A percentile compares a stretch with the other conserved stretches of the same genome.
Evolutionary conservation across 495 filamentous ascomycete species (phyloP).

Genomic region (Podospora pseudoanserina): DNA sequence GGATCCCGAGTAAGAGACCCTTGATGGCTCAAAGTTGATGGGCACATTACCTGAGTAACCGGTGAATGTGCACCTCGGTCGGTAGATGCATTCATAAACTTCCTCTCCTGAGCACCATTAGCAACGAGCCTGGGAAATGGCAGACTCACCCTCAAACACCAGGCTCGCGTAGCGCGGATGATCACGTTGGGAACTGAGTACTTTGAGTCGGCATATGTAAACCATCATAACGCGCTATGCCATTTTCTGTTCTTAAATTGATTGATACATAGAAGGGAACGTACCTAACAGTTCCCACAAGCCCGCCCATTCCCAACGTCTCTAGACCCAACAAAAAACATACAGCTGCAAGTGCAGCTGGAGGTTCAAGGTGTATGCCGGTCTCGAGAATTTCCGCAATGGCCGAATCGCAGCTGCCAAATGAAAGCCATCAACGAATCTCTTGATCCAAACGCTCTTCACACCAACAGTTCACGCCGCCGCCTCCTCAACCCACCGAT

Average conservation of each 20-base stretch:
- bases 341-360: not conserved
- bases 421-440: not conserved
- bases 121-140: not conserved
- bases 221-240: slow-evolving; percentile 11
- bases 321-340: slow-evolving; percentile 1
- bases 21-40: not conserved
- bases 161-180: not conserved
- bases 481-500: slow-evolving; percentile 55
- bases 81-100: not conserved
- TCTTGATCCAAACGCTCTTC: not conserved
- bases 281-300: slow-evolving; percentile 14
- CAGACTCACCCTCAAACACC: not conserved
- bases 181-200: not conserved
- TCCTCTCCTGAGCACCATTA: not conserved
- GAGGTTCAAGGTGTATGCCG: not conserved
- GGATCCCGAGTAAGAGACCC: not conserved
- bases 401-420: not conserved
- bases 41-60: too few relatives aligned
- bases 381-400: not conserved
- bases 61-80: not conserved
- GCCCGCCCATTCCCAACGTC: not conserved
- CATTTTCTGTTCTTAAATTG: slow-evolving; percentile 14
- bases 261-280: slow-evolving; percentile 15
- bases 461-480: slow-evolving; percentile 7
- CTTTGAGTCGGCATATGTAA: not conserved